Evolutionary conservation across 441 rosid genomes (phyloP).

Genomic region (Dalechampia spathulata): DNA sequence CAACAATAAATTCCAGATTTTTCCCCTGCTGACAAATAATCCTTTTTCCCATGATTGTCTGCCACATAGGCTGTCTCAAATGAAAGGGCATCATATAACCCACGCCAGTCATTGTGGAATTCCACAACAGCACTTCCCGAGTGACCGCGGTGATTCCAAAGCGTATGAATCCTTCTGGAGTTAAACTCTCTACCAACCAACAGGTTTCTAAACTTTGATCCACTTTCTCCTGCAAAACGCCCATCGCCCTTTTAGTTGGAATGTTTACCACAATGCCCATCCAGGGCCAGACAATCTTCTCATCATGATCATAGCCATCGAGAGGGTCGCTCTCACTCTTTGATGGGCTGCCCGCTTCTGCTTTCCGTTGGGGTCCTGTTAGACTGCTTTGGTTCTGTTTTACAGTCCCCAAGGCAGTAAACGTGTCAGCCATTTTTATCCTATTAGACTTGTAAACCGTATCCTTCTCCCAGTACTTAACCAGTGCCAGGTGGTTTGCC

Average conservation of each 20-base stretch:
- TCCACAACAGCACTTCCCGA: conserved; percentile 84
- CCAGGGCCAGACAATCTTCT: conserved; percentile 98
- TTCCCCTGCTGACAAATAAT: conserved; percentile 41
- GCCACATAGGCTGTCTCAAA: conserved; percentile 82
- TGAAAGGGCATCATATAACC: conserved; percentile 78
- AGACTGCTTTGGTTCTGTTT: too few species aligned
- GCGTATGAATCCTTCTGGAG: conserved; percentile 66
- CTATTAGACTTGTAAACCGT: too few species aligned
- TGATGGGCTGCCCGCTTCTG: conserved; percentile 30
- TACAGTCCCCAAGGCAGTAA: too few species aligned
- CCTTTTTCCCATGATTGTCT: conserved; percentile 66
- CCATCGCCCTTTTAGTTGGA: conserved; percentile 67
- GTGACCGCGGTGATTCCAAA: conserved; percentile 83
- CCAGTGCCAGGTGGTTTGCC: conserved; percentile 75
- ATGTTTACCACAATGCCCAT: conserved; percentile 70
- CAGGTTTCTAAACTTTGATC: conserved; percentile 76
- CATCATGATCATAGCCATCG: conserved; percentile 37
- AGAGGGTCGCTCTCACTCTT: conserved; percentile 27
- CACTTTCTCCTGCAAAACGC: conserved; percentile 71
- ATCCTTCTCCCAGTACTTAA: conserved; percentile 66
- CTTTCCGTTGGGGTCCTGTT: too few species aligned
- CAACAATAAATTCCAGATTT: conserved; percentile 68
- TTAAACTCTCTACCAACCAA: conserved; percentile 67
- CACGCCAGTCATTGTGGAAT: conserved; percentile 81
- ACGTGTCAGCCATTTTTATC: too few species aligned